phyloP scores from a whole-genome alignment of 805 yeast species.

The Barnettozyma sp. region DNA sequence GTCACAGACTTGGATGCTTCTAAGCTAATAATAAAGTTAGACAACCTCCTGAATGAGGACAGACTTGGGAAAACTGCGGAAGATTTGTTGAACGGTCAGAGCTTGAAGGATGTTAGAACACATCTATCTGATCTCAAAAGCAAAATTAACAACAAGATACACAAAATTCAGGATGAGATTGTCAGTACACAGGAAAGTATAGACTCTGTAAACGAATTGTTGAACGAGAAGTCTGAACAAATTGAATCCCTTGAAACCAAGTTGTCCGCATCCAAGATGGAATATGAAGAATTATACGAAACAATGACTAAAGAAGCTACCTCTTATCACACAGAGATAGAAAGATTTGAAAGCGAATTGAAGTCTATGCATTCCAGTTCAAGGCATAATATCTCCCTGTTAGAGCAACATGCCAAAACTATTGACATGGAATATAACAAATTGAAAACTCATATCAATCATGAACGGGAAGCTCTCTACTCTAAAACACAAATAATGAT shows the following conservation, averaged over 20 bases:
- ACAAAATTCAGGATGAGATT: conserved; percentile 48
- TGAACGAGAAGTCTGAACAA: conserved; percentile 49
- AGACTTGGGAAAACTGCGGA: conserved; percentile 41
- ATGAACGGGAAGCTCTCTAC: conserved; percentile 42
- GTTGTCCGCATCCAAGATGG: conserved; percentile 43
- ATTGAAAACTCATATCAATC: conserved; percentile 38
- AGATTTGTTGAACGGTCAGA: conserved; percentile 32
- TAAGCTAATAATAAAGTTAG: conserved; percentile 36
- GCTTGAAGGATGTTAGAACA: conserved; percentile 32
- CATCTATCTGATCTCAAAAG: conserved; percentile 40
- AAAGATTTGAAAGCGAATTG: conserved; percentile 53
- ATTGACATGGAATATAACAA: conserved; percentile 48
- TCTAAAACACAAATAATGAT: conserved; percentile 51
- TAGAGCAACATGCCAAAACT: conserved; percentile 43
- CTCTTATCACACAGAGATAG: conserved; percentile 56
- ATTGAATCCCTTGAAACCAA: conserved; percentile 52
- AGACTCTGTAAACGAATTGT: conserved; percentile 48
- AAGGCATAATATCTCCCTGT: conserved; percentile 43
- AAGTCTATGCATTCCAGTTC: conserved; percentile 41
- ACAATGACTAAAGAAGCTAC: conserved; percentile 46
- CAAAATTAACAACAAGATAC: conserved; percentile 38
- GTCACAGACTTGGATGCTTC: conserved; percentile 23
- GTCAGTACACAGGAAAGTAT: conserved; percentile 51
- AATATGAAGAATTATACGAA: conserved; percentile 50
- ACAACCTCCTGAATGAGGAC: conserved; percentile 34